Conservation (phyloP, 148 eudicot species). For the Persicaria maculosa region DNA sequence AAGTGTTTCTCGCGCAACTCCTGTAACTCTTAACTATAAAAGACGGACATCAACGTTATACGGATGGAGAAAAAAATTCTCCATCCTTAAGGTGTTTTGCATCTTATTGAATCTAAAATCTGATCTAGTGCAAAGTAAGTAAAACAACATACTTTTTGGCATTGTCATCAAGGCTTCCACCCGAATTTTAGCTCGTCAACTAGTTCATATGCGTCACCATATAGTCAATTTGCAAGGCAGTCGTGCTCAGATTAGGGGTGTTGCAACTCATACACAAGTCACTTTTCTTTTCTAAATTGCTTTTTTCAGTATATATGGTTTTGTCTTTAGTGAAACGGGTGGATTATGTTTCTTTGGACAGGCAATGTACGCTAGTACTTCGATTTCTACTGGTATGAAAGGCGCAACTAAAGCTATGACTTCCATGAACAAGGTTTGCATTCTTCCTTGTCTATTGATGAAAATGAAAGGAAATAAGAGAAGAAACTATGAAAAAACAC, state of each 20-base stretch:
- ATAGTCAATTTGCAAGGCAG: slow-evolving; percentile 62
- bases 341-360: slow-evolving; percentile 11
- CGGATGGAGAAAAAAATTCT: no score
- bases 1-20: no score
- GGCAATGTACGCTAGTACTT: slow-evolving; percentile 61
- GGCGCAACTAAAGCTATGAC: slow-evolving; percentile 67
- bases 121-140: no score
- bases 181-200: slow-evolving; percentile 57
- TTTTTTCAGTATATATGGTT: not conserved
- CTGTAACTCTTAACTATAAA: no score
- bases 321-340: not conserved
- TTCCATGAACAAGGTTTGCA: slow-evolving; percentile 56
- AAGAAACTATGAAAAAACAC: no score
- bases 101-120: no score
- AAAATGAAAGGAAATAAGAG: no score
- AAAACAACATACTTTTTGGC: no score
- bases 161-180: slow-evolving; percentile 43
- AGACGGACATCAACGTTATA: no score
- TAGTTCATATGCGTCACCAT: slow-evolving; percentile 57
- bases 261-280: slow-evolving; percentile 73
- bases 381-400: slow-evolving; percentile 63
- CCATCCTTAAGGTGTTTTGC: no score
- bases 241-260: slow-evolving; percentile 64
- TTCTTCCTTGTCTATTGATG: no score
- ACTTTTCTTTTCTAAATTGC: not conserved